Conservation (phyloP, 2,329 filamentous ascomycete genomes). For the Aspergillus neoniger region DNA sequence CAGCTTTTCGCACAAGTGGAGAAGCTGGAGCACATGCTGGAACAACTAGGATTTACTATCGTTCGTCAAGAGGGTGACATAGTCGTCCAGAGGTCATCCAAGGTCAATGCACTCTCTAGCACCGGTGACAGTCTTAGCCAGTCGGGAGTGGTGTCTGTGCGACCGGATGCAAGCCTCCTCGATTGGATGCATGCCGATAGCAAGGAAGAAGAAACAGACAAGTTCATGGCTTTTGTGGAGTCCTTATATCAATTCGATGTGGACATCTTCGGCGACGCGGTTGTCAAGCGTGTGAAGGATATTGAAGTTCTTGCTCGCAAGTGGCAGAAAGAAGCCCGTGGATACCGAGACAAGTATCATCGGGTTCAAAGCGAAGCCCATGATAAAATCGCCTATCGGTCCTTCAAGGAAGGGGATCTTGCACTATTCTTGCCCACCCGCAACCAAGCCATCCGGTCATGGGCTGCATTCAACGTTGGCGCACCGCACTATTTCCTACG, state of each 20-base stretch:
- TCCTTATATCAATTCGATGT: constrained; percentile 77
- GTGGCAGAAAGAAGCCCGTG: constrained; percentile 83
- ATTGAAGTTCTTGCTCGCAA: constrained; percentile 91
- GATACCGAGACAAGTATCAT: constrained; percentile 85
- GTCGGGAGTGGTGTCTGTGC: constrained; percentile 39
- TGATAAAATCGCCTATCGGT: constrained; percentile 92
- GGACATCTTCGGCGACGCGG: constrained; percentile 78
- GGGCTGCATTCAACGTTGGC: constrained; percentile 97
- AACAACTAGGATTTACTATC: constrained; percentile 82
- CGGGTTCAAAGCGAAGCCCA: constrained; percentile 79
- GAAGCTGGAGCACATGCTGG: constrained; percentile 77
- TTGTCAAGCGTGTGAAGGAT: constrained; percentile 88
- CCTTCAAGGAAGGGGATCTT: constrained; percentile 95
- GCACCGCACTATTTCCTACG: constrained; percentile 96
- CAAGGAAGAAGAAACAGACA: constrained; percentile 66
- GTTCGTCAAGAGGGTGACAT: constrained; percentile 72
- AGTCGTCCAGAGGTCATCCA: constrained; percentile 70
- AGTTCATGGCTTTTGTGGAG: constrained; percentile 73
- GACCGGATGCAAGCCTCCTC: constrained; percentile 69
- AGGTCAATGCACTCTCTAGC: constrained; percentile 46
- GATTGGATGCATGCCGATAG: constrained; percentile 78
- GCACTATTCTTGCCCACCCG: constrained; percentile 91
- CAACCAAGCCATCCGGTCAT: constrained; percentile 90
- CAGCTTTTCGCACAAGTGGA: constrained; percentile 82
- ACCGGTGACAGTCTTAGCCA: constrained; percentile 39